Base-by-base conservation (phyloP, 768 basidiomycete species). In the Phaeolepiota aurea region DNA sequence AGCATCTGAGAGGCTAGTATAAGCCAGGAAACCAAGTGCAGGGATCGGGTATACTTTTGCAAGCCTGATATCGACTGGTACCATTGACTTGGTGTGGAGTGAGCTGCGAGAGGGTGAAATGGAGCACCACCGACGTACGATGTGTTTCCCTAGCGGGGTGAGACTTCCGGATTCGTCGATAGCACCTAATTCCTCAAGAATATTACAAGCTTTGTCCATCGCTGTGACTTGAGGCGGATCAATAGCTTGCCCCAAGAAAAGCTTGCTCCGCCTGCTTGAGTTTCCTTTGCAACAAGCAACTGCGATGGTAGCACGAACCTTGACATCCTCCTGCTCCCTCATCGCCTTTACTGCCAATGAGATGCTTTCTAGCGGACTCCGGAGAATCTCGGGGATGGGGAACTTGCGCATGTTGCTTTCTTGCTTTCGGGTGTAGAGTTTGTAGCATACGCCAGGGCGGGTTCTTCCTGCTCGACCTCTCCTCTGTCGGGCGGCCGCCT, bases 381-480 rank as follows among this genome's bases (percentile, higher is more conserved):
- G 73, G 25, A 86, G 67, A 35, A 97, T 94, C 60, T 97, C 93
- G 0, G 93, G 93, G 0, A 82, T 65, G 4, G 91, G 80, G 57
- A 84, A 91, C 5, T 68, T 58, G 1, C 61, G 65, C 83, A 92
- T 79, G 31, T 68, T 71, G 31, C 66, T 63, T 58, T 87, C 85
- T 44, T 81, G 80, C 52, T 70, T 73, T 37, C 75, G 69, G 0
- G 87, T 90, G 56, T 85, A 96, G 3, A 96, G 64, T 61, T 91
- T 96, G 63, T 84, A 96, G 60, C 91, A 96, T 41, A 76, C 57
- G 0, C 87, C 89, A 1, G 83, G 77, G 44, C 73, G 78, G 2
- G 86, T 92, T 41, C 93, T 77, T 16, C 93, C 93, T 1, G 93
- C 92, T 53, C 93, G 77, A 44, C 93, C 93, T 45, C 91, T 66